Percentiles rank a stretch among this genome's conserved stretches.
Evolutionary conservation across 306 rosid species (phyloP).

Genomic region (Neltuma alba): DNA sequence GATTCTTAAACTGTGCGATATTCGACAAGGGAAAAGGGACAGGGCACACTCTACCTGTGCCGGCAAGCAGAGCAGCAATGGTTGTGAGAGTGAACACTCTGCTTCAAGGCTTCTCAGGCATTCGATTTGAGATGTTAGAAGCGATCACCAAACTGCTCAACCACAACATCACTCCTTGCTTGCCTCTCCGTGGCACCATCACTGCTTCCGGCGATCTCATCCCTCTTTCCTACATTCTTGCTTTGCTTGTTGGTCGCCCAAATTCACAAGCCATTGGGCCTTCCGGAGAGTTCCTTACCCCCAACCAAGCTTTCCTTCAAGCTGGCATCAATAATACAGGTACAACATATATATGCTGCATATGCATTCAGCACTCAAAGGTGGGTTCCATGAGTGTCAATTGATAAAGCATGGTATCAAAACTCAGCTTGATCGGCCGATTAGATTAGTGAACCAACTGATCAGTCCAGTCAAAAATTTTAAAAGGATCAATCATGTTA

Average conservation of each 20-base stretch:
- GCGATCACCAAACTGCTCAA: constrained; percentile 50
- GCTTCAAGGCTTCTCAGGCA: constrained; percentile 49
- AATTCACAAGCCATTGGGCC: constrained; percentile 50
- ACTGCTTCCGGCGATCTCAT: constrained; percentile 54
- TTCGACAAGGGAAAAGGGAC: constrained; percentile 38
- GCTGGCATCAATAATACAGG: constrained; percentile 39
- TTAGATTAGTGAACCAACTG: no score
- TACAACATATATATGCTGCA: no score
- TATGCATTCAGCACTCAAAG: no score
- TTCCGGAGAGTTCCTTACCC: constrained; percentile 37
- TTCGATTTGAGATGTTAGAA: no score
- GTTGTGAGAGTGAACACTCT: constrained; percentile 52
- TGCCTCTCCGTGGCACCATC: constrained; percentile 51
- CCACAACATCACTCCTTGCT: constrained; percentile 40
- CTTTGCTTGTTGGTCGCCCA: constrained; percentile 40
- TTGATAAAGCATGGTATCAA: no score
- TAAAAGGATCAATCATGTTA: no score
- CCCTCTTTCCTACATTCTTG: constrained; percentile 48
- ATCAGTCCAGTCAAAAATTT: no score
- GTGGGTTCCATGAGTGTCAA: no score
- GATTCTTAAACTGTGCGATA: constrained; percentile 50
- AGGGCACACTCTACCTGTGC: constrained; percentile 42
- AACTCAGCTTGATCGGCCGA: no score
- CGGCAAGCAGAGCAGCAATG: constrained; percentile 54
- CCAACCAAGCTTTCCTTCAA: constrained; percentile 47